phyloP scores from a whole-genome alignment of 2,329 filamentous ascomycete species.

The Aureobasidium vineae region DNA sequence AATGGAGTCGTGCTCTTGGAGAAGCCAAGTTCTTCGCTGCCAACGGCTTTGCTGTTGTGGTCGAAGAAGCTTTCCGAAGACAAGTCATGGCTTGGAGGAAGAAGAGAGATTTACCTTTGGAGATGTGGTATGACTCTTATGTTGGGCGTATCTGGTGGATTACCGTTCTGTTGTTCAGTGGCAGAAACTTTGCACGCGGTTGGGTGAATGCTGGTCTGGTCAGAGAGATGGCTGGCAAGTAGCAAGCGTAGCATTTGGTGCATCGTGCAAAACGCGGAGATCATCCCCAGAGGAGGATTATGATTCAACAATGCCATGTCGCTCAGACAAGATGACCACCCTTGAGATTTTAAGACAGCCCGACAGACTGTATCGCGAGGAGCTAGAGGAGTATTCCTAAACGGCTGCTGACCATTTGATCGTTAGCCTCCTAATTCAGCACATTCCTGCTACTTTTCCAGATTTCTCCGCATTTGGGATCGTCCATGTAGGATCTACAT shows the following conservation, averaged over 20 bases:
- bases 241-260: neutral
- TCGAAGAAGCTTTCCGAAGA: slow-evolving; percentile 34
- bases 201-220: slow-evolving; percentile 46
- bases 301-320: neutral
- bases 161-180: slow-evolving; percentile 41
- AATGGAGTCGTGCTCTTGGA: slow-evolving; percentile 37
- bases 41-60: slow-evolving; percentile 36
- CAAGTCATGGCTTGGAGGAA: slow-evolving; percentile 31
- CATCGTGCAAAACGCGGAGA: neutral
- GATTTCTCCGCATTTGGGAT: slow-evolving; percentile 16
- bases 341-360: no score
- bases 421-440: neutral
- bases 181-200: slow-evolving; percentile 46
- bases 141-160: slow-evolving; percentile 47
- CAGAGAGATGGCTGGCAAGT: slow-evolving; percentile 41
- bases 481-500: neutral
- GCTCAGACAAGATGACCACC: neutral
- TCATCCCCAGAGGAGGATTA: neutral
- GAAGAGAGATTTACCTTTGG: slow-evolving; percentile 29
- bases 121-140: slow-evolving; percentile 36
- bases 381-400: neutral
- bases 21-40: slow-evolving; percentile 38
- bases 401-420: neutral
- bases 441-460: slow-evolving; percentile 9
- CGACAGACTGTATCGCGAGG: neutral